Evolutionary conservation across 768 basidiomycete genomes (phyloP).

Genomic region (Neoboletus subvelutipes): DNA sequence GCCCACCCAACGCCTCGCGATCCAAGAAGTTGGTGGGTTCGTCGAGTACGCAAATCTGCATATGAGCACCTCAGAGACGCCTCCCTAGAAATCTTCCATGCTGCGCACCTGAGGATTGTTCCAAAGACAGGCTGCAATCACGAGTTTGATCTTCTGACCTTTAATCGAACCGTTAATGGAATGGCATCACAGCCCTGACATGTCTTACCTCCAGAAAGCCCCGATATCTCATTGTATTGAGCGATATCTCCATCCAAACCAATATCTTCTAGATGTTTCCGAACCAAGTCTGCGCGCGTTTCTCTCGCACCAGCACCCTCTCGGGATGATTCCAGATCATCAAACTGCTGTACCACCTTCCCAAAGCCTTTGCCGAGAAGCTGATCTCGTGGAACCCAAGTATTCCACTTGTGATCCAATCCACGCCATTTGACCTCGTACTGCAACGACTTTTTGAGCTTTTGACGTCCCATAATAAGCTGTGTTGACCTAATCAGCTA

Average conservation of each 20-base stretch:
- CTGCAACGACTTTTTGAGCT: conserved; percentile 92
- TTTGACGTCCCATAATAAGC: conserved; percentile 92
- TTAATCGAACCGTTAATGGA: conserved; percentile 13
- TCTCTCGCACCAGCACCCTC: conserved; percentile 94
- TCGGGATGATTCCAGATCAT: conserved; percentile 92
- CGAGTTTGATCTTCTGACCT: conserved; percentile 97
- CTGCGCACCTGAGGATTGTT: conserved; percentile 82
- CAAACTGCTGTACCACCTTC: conserved; percentile 91
- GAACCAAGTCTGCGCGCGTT: conserved; percentile 73
- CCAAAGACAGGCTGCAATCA: conserved; percentile 94
- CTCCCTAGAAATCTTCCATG: neutral
- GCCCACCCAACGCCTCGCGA: conserved; percentile 90
- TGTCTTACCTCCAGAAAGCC: conserved; percentile 80
- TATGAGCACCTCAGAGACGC: conserved; percentile 22
- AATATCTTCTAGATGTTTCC: conserved; percentile 93
- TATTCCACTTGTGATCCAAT: conserved; percentile 83
- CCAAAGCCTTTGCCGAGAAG: conserved; percentile 82
- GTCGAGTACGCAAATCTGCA: conserved; percentile 71
- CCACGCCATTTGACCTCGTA: conserved; percentile 91
- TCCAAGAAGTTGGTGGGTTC: conserved; percentile 98
- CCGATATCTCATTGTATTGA: conserved; percentile 95
- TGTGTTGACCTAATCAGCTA: conserved; percentile 31
- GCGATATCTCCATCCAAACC: conserved; percentile 97
- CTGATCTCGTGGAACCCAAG: conserved; percentile 89
- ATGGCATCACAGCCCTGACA: conserved; percentile 11